Evolutionary conservation across 2,329 filamentous ascomycete species (phyloP).

Genomic region (Calonectria honghensis): DNA sequence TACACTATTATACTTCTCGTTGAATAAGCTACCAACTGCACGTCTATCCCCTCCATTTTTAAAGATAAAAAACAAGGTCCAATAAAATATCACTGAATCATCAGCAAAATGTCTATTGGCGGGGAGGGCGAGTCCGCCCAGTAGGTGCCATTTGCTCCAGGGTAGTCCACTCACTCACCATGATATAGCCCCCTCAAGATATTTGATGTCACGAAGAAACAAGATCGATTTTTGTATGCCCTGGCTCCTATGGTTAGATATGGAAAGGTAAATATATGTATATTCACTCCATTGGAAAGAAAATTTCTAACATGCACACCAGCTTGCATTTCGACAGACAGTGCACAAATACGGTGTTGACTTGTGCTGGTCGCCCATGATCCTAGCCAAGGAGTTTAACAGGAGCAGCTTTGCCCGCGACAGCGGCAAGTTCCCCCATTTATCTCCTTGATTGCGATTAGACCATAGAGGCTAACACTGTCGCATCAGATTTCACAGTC

Average conservation of each 20-base stretch:
- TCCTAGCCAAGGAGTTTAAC: conserved; percentile 82
- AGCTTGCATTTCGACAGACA: conserved; percentile 82
- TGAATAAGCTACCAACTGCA: not conserved
- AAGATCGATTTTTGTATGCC: conserved; percentile 73
- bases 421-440: conserved; percentile 66
- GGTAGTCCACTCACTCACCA: conserved; percentile 47
- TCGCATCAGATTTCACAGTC: conserved; percentile 74
- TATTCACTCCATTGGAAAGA: too few relatives aligned
- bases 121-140: conserved; percentile 48
- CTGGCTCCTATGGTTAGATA: conserved; percentile 82
- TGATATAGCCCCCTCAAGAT: conserved; percentile 73
- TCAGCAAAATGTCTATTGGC: conserved; percentile 44
- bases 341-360: conserved; percentile 79
- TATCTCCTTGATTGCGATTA: fast-evolving
- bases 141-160: conserved; percentile 48
- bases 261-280: conserved; percentile 67
- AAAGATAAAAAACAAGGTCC: not conserved
- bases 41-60: not conserved
- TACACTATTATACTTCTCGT: not conserved
- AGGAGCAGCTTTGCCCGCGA: conserved; percentile 75
- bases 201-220: conserved; percentile 72
- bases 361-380: conserved; percentile 83
- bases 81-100: not conserved
- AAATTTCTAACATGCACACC: conserved; percentile 42
- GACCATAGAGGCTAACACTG: not conserved